These are phyloP conservation scores for Zopfochytrium polystomum DNA, from an alignment of 371 early-diverging fungal species.

Conservation along the genomic window DNA sequence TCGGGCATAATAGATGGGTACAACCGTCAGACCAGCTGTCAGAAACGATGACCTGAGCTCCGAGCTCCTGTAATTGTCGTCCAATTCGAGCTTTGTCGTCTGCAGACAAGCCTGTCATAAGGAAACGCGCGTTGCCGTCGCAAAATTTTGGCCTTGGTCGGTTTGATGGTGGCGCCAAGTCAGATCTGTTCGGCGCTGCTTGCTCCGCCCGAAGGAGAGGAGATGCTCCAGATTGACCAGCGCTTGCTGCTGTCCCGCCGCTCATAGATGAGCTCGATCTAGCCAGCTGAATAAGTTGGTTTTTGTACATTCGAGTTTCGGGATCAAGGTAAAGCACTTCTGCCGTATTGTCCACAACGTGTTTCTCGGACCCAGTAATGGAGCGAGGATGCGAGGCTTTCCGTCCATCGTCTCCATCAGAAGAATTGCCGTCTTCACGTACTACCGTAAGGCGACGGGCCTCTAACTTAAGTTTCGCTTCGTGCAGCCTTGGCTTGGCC, in stretches of 20 bases:
- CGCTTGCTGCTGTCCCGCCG: neutral
- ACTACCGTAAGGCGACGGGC: no score
- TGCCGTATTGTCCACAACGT: neutral
- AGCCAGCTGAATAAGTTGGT: slow-evolving; percentile 18
- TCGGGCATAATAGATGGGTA: slow-evolving; percentile 35
- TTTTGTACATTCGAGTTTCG: slow-evolving; percentile 20
- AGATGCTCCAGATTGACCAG: no score
- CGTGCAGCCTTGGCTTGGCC: no score
- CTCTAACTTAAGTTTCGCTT: no score
- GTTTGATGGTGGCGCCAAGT: no score
- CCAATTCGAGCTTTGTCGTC: slow-evolving; percentile 9
- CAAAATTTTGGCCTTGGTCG: no score
- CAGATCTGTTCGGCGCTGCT: no score
- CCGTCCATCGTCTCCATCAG: neutral
- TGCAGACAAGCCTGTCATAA: slow-evolving; percentile 26
- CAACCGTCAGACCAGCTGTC: slow-evolving; percentile 29
- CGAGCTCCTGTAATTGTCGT: slow-evolving; percentile 13
- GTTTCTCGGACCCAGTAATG: neutral
- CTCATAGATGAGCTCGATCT: slow-evolving; percentile 5
- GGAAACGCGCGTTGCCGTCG: slow-evolving; percentile 10
- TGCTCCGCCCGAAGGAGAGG: no score
- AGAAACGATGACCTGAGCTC: slow-evolving; percentile 25
- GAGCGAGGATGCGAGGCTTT: no score
- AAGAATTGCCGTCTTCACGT: neutral
- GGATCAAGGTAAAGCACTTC: slow-evolving; percentile 33